Base-by-base conservation (phyloP, 495 filamentous ascomycete genomes). In the Aspergillus hancockii region DNA sequence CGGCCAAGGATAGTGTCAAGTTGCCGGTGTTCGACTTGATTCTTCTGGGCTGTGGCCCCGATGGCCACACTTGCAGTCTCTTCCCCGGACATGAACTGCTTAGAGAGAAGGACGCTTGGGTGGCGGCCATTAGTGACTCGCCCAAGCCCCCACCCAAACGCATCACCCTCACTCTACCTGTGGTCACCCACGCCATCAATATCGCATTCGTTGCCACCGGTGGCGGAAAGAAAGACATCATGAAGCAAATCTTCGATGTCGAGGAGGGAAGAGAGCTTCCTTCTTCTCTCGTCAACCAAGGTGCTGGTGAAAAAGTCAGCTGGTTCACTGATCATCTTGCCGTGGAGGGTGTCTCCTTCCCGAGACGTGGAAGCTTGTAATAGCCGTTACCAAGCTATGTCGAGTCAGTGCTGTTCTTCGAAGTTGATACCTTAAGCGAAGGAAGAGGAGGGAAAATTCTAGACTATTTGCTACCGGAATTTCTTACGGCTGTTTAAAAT, bases 11-110 rank as follows among this genome's bases (percentile, higher is more conserved):
- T 72, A 88, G 88, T 66, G 89, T 97, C 72, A 90, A 91, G 77
- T 77, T 97, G 30, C 94, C 94, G 57, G 88, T 96, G 61, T 98
- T 98, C 68, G 94, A 98, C 68, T 81, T 98, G 25, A 79, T 98
- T 21, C 82, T 98, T 18, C 85, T 98, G 46, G 94, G 94, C 57
- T 93, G 89, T 64, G 94, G 94, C 4, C 94, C 93, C 16, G 94
- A 98, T 70, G 94, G 94, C 38, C 94, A 98, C 75, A 97, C 94
- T 23, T 98, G 95, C 88, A 92, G 88, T 63, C 80, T 98, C 30
- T 98, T 98, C 79, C 95, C 94, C 7, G 88, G 88, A 25, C 93
- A 97, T 63, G 85, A 86, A 46, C 80, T 98, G 41, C 80, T 98
- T 60, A 85, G 93, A 43, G 94, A 98, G 79, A 85, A 85, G 58